Evolutionary conservation across 2,329 filamentous ascomycete genomes (phyloP).

Genomic region (Thielaviopsis populi): DNA sequence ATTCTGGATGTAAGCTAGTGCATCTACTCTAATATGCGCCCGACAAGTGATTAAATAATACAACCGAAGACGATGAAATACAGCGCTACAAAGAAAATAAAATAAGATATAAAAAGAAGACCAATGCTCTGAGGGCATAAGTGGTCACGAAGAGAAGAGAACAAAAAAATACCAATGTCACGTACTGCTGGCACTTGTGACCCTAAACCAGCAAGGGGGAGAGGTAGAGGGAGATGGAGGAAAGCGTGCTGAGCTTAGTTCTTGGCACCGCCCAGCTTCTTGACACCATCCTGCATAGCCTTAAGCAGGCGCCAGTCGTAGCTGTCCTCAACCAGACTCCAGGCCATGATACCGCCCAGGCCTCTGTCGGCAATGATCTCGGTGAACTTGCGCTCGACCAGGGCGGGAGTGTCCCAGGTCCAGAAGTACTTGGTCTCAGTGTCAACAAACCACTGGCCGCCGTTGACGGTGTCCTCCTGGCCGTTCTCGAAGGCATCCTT

Average conservation of each 20-base stretch:
- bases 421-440: conserved; percentile 45
- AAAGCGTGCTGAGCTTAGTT: neutral
- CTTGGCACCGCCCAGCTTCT: neutral
- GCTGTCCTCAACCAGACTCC: conserved; percentile 54
- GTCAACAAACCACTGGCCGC: conserved; percentile 59
- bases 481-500: conserved; percentile 37
- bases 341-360: conserved; percentile 59
- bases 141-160: neutral
- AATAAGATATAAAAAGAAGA: no score
- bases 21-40: neutral
- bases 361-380: conserved; percentile 39
- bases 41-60: neutral
- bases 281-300: neutral
- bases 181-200: neutral
- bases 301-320: neutral
- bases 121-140: no score
- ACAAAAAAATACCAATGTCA: neutral
- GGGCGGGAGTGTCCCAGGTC: conserved; percentile 53
- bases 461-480: conserved; percentile 38
- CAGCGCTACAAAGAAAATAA: neutral
- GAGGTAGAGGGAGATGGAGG: no score
- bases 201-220: neutral
- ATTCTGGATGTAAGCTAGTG: neutral
- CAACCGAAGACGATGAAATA: neutral
- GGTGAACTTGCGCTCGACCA: conserved; percentile 47